Conservation (phyloP, 495 filamentous ascomycete species). For the Emericellopsis terricola region DNA sequence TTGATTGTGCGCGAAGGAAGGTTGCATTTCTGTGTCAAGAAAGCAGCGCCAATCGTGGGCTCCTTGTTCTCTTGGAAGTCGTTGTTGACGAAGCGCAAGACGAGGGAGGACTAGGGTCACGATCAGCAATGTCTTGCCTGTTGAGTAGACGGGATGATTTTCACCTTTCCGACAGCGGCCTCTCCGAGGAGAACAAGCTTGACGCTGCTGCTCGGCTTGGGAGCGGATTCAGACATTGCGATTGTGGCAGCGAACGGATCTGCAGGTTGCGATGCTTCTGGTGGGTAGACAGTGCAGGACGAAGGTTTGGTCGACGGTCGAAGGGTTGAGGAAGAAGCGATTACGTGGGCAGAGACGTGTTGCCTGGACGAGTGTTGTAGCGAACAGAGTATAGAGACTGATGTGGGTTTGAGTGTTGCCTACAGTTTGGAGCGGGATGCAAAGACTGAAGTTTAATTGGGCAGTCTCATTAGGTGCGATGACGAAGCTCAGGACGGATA, state of each 20-base stretch:
- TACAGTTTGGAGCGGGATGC: too few species aligned
- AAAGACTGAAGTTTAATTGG: too few species aligned
- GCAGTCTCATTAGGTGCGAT: too few species aligned
- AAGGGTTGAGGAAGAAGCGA: too few species aligned
- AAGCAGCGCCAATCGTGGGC: conserved; percentile 98
- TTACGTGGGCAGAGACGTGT: too few species aligned
- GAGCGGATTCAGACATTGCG: conserved; percentile 38
- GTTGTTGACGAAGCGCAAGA: conserved; percentile 97
- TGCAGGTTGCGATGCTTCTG: background rate
- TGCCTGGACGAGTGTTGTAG: too few species aligned
- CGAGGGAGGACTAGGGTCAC: conserved; percentile 66
- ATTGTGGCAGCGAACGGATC: too few species aligned
- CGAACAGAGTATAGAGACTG: too few species aligned
- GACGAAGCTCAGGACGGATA: too few species aligned
- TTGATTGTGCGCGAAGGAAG: conserved; percentile 95
- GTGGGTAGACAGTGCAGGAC: background rate
- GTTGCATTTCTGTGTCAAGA: conserved; percentile 95
- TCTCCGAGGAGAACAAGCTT: conserved; percentile 96
- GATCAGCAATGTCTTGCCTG: conserved; percentile 7
- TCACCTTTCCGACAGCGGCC: conserved; percentile 93
- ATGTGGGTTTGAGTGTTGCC: too few species aligned
- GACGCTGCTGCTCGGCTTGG: conserved; percentile 96
- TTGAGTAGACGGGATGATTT: background rate
- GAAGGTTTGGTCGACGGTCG: too few species aligned
- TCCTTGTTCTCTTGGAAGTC: conserved; percentile 99